Base-by-base conservation (phyloP, 176 grass and related monocot genomes). In the Lolium perenne region DNA sequence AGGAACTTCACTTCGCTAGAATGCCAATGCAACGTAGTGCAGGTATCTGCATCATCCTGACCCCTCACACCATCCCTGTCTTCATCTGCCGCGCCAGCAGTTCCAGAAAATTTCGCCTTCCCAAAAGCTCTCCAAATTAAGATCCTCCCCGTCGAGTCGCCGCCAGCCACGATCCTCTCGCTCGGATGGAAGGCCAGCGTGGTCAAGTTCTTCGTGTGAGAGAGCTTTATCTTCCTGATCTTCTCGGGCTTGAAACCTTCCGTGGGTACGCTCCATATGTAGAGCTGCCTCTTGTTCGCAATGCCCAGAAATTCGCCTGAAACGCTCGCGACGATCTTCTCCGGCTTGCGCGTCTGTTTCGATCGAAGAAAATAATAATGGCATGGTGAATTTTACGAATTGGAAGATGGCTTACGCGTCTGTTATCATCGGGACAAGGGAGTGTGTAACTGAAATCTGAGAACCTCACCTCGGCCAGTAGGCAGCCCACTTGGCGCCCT, bases 11-110 rank as follows among this genome's bases (percentile, higher is more conserved):
- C 82, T 84, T 32, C 57, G 43, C 86, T 87, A 72, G 97, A 77
- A 78, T 99, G 97, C 97, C 97, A 99, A 84, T 99, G 94, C 89
- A 87, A 91, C 57, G 97, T 96, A 6, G 94, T 80, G 63, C 94
- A 99, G 49, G 76, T 89, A 35, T 90, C 94, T 7, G 92, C 97
- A 79, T 99, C 97, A 81, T 95, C 92, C 11, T 87, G 21, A 43
- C 71, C 82, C 78, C 92, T 91, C 32, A 99, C 85, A 54, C 94
- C 94, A 91, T 88, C 90, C 51, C 83, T 99, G 20, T 88, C 94
- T n/a, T 91, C 90, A 81, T 92, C 71, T 64, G 10, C 47, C 77
- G 60, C 72, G 21, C 87, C 72, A 48, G 51, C 18, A 73, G 77
- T 38, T 91, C 49, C 86, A 66, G 74, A 85, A 57, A 94, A 96